Base-by-base conservation (phyloP, 176 grass and related monocot species). In the Rhynchospora tenuis region DNA sequence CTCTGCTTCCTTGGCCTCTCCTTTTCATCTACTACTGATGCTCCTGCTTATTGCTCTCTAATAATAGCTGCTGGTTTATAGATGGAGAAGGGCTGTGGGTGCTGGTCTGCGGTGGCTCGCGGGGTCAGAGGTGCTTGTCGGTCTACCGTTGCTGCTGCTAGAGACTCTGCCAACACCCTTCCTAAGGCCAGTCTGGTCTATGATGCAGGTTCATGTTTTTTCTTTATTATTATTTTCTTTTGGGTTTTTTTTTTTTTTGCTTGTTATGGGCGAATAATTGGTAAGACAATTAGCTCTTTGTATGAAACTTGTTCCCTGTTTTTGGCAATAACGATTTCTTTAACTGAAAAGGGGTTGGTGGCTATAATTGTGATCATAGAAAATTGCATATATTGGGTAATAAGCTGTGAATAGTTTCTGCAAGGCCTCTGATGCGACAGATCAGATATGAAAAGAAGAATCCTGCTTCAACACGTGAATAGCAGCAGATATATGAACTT, bases 171-270 rank as follows among this genome's bases (percentile, higher is more conserved):
- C 17, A 45, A 81, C 67, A 83, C 83, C 24, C n/a, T 86, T 9
- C 78, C 89, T 57, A 98, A 98, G 82, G 89, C 62, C 64, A 90
- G 92, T 81, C 86, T 93, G 22, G 92, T 95, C 70, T 90, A 93
- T 74, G 92, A 95, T 78, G 85, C 95, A 90, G 92, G 95, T 98
- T 4, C 67, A 43, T 50, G 20, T 57, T 28, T 51, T 43, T 50
- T 26, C 2, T 15, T 12, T 54, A 14, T 52, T 28, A 6, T 19
- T 4, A 28, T 48, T 51, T 47, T 13, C 7, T 11, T 22, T 45
- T 48, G 20, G 20, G 47, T 73, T 26, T 15, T 64, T 19, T 69
- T 57, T 67, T 7, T 26, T 5, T 5, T 52, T 42, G 31, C 52
- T 87, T 63, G 77, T 84, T 89, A 17, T 58, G 51, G 50, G 48